These are phyloP conservation scores for Trichophyton mentagrophytes DNA, from an alignment of 2,329 filamentous ascomycete species.

Conservation along the genomic window DNA sequence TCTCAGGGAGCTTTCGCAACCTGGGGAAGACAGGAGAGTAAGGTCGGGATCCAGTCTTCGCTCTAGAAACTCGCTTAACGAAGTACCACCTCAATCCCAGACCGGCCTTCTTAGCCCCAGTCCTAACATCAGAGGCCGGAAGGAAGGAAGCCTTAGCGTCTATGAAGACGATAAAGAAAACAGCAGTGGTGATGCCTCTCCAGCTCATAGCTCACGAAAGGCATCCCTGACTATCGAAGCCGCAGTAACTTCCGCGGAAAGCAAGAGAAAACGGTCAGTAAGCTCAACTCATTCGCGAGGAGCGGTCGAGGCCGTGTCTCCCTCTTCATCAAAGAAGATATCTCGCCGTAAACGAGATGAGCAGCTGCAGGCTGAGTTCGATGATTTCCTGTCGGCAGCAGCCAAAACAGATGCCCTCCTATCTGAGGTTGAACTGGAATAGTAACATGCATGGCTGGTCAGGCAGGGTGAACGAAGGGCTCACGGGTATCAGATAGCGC, in stretches of 20 bases:
- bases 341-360: slow-evolving; percentile 9
- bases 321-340: slow-evolving; percentile 15
- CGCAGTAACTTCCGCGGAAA: slow-evolving; percentile 14
- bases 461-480: background rate
- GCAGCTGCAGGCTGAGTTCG: background rate
- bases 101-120: slow-evolving; percentile 24
- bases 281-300: slow-evolving; percentile 5
- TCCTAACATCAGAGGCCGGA: slow-evolving; percentile 22
- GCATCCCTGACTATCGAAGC: slow-evolving; percentile 11
- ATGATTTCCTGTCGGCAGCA: background rate
- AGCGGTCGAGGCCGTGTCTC: slow-evolving; percentile 4
- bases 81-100: slow-evolving; percentile 10
- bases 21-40: slow-evolving; percentile 17
- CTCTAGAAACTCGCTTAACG: slow-evolving; percentile 18
- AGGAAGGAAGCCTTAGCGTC: slow-evolving; percentile 17
- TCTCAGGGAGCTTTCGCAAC: slow-evolving; percentile 21
- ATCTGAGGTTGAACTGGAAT: background rate
- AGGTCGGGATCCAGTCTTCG: slow-evolving; percentile 23
- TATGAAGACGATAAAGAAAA: slow-evolving; percentile 6
- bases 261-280: slow-evolving; percentile 18
- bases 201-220: slow-evolving; percentile 6
- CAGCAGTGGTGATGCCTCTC: slow-evolving; percentile 4
- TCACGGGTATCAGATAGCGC: background rate
- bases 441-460: background rate
- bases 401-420: background rate